Base-by-base conservation (phyloP, 2,329 filamentous ascomycete species). In the Ophiostoma tasmaniense region DNA sequence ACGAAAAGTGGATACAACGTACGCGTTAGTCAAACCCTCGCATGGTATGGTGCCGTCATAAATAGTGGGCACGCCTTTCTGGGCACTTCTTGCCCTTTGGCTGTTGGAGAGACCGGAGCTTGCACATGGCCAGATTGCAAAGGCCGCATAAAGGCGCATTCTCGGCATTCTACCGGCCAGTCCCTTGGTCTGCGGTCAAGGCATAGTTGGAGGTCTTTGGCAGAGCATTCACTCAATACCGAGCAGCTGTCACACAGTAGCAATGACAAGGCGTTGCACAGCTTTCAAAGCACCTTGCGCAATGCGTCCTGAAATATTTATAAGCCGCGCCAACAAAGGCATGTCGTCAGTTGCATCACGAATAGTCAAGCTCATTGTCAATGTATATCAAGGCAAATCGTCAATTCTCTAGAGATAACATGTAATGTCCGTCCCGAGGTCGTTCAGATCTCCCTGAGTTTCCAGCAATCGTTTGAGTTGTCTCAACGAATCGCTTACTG, bases 401-500 rank as follows among this genome's bases (percentile, higher is more conserved):
- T 65, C 22, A 39, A 45, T 65, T 65, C 22, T 65, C 22, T 39
- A 28, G 33, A 62, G 59, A 10, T n/a, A 61, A 37, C 59, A 62
- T 62, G 17, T 61, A 4, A 25, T 59, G 55, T 14, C 5, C 13
- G 2, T 61, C 55, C 55, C 55, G 5, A 61, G 25, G 20, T 20
- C 13, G 10, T 33, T 8, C 22, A 33, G 11, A 61, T 61, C 13
- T 33, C 30, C 17, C 20, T 35, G 28, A 39, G 17, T 28, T 52
- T 55, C 55, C 61, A 55, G 28, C 1, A 13, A 45, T 67, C 20
- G 66, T 66, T 66, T 10, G 35, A 45, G 14, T 66, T 33, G 50
- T 45, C 22, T 8, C 30, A 52, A 64, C 61, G 20, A 42, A 66
- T 67, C 45, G 45, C 22, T 66, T 73, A 78, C 61, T 74, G 59